Base-by-base conservation (phyloP, 352 stramenopile species). In the Pythium aphanidermatum region DNA sequence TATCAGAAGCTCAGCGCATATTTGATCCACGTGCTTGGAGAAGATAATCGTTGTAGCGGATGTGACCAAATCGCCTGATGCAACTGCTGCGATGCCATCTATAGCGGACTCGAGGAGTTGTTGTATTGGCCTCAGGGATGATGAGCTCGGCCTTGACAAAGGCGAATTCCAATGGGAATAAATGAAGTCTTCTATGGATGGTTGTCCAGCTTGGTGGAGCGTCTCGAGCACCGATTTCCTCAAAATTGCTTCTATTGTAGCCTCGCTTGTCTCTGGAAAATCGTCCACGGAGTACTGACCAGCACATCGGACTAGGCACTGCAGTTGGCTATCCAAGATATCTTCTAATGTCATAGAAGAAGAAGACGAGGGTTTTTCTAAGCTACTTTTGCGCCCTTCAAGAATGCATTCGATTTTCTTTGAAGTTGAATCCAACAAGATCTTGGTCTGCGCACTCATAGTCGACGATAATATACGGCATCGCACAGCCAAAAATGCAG, bases 1-100 rank as follows among this genome's bases (percentile, higher is more conserved):
- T 4, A 53, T 51, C 24, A 92, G 50, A n/a, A 92, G 61, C 40
- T 87, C 63, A 0, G 60, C 69, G 36, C 73, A 84, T 4, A 68
- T 74, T 37, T 92, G 74, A 35, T 92, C 80, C 0, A 88, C 50
- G 35, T 75, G 68, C 8, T 70, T 65, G 0, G 73, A 82, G 55
- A 85, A 56, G 26, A 72, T 58, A 30, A 63, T 60, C 31, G 74
- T 71, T 0, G 75, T 84, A 9, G 73, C 63, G 19, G 63, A 46
- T 4, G 65, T 63, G n/a, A 69, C 58, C 14, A 92, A 52, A 28
- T 92, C 65, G 5, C 74, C 77, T 0, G 71, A 71, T 16, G 62
- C 63, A 20, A 92, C 42, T 0, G 52, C 49, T 3, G 60, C 48
- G 24, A 92, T 62, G 0, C 71, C 71, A 34, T 89, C 77, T 2